Conservation (phyloP, 768 basidiomycete species). For the Guyanaporus albipodus region DNA sequence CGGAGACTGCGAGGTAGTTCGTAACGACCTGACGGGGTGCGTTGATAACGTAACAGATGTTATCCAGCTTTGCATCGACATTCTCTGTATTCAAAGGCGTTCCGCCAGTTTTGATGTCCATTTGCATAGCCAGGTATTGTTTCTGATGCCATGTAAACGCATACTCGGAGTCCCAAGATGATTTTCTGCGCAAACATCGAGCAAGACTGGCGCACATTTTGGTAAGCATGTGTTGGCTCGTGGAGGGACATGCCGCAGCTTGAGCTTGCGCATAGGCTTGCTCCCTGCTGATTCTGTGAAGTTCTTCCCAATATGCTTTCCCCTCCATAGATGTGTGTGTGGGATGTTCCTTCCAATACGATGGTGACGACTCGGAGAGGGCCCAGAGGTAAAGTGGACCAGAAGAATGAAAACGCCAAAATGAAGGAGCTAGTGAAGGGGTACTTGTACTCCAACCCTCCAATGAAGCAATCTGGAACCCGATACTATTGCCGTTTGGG, state of each 20-base stretch:
- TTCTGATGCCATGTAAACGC: conserved; percentile 64
- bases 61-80: conserved; percentile 37
- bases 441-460: conserved; percentile 44
- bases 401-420: conserved; percentile 57
- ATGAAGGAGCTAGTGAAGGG: conserved; percentile 48
- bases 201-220: conserved; percentile 32
- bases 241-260: conserved; percentile 15
- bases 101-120: conserved; percentile 38
- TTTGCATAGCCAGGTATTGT: conserved; percentile 54
- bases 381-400: conserved; percentile 64
- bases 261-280: conserved; percentile 27
- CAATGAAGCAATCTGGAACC: conserved; percentile 42
- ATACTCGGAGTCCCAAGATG: conserved; percentile 61
- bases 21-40: conserved; percentile 50
- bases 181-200: conserved; percentile 52
- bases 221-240: conserved; percentile 21
- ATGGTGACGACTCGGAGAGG: conserved; percentile 44
- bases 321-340: conserved; percentile 39
- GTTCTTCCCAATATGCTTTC: conserved; percentile 52
- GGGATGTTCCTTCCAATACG: conserved; percentile 51
- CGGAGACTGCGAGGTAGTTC: conserved; percentile 41
- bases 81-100: conserved; percentile 51
- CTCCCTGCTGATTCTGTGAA: conserved; percentile 47
- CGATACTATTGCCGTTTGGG: conserved; percentile 40
- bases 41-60: conserved; percentile 50